Evolutionary conservation across 1,139 yeast genomes (phyloP).

Genomic region (Spathaspora sp.): DNA sequence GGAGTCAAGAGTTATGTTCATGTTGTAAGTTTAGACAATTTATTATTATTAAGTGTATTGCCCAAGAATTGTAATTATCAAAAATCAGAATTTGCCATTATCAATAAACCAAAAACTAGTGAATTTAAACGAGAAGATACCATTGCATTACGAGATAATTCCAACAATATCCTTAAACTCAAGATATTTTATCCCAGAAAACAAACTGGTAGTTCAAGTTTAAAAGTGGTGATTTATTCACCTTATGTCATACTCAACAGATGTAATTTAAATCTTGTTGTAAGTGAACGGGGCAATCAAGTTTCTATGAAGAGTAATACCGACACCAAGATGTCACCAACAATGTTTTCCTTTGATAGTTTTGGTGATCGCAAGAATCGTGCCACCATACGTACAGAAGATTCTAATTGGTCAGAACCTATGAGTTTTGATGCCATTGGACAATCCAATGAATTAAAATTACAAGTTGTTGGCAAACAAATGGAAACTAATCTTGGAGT

Average conservation of each 20-base stretch:
- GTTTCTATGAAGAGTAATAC: slow-evolving; percentile 19
- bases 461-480: slow-evolving; percentile 58
- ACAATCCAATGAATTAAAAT: slow-evolving; percentile 64
- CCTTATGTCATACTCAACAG: slow-evolving; percentile 84
- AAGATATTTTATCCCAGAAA: slow-evolving; percentile 63
- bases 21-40: slow-evolving; percentile 71
- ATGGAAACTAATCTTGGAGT: slow-evolving; percentile 77
- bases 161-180: slow-evolving; percentile 48
- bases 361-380: slow-evolving; percentile 61
- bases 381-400: slow-evolving; percentile 67
- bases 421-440: slow-evolving; percentile 91
- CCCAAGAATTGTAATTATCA: slow-evolving; percentile 65
- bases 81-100: slow-evolving; percentile 78
- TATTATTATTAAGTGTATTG: slow-evolving; percentile 69
- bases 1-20: slow-evolving; percentile 76
- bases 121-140: slow-evolving; percentile 57
- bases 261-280: slow-evolving; percentile 65
- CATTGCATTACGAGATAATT: slow-evolving; percentile 33
- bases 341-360: slow-evolving; percentile 80
- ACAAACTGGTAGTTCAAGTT: slow-evolving; percentile 44
- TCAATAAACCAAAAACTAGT: slow-evolving; percentile 58
- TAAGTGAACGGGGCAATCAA: slow-evolving; percentile 60
- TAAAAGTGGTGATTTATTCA: slow-evolving; percentile 68
- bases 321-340: slow-evolving; percentile 46
- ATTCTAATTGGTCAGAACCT: slow-evolving; percentile 74